Evolutionary conservation across 2,329 filamentous ascomycete species (phyloP), one percentile per base, ranked within the genome.

Genomic region (Fusarium virguliforme): DNA sequence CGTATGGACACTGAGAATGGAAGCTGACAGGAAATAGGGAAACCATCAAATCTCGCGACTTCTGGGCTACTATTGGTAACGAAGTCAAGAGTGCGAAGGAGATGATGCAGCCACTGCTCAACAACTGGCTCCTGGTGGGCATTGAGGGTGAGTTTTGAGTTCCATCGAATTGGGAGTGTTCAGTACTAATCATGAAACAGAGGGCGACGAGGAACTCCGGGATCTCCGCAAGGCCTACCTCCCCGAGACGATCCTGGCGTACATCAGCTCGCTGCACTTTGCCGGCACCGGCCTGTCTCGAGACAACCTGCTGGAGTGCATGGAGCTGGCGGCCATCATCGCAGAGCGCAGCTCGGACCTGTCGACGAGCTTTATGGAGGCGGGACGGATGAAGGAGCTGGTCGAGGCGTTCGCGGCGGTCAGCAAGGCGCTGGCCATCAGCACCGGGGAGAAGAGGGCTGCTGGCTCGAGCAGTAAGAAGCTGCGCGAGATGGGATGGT

Each of bases 231-330:
- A 90, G 60, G 88, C 89, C 0, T 98, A 97, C 80, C 86, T 99
- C 4, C 95, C 96, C 2, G 94, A 98, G 79, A 88, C 93, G 18
- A 85, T 97, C 43, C 86, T 99, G 55, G 93, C 92, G 3, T 98
- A 96, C 79, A 89, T 96, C 77, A 91, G 89, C 75, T 91, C 92
- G 2, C 84, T 98, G 55, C 92, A 97, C 78, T 92, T 92, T 76
- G 92, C 92, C 0, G 94, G 94, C 4, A 90, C 90, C 51, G 87
- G 89, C 54, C 84, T 97, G 46, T 91, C 90, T 50, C 90, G 94
- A 46, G 93, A 95, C 64, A 88, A 92, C 71, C 85, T 97, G 18
- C 86, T 96, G 28, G 91, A 95, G 77, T 93, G 91, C 75, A 95
- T 99, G 92, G 93, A 97, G 65, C 85, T 99, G 15, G 91, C 94